Conservation (phyloP, 192 early-diverging fungal genomes). For the Backusella macrospora region DNA sequence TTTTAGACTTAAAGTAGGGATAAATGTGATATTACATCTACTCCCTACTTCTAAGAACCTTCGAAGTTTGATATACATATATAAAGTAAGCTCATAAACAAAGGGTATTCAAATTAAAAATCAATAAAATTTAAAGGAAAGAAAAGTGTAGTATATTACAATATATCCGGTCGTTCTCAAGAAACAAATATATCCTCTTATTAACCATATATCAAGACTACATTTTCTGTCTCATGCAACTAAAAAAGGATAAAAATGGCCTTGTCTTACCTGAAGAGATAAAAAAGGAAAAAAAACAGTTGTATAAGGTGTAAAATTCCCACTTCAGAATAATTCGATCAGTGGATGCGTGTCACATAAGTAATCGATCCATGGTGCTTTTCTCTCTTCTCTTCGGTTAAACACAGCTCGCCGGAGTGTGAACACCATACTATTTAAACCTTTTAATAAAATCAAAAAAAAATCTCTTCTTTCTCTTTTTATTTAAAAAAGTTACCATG, state of each 20-base stretch:
- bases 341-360: background rate
- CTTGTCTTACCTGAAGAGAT: background rate
- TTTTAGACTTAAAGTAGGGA: no score
- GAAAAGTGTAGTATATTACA: no score
- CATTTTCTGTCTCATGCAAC: no score
- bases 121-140: no score
- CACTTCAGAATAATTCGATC: background rate
- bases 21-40: no score
- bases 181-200: no score
- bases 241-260: background rate
- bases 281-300: conserved; percentile 3
- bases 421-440: background rate
- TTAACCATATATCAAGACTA: no score
- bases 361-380: background rate
- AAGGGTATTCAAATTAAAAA: no score
- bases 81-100: no score
- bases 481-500: background rate
- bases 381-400: background rate
- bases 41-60: no score
- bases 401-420: background rate
- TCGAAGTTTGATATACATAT: no score
- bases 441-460: background rate
- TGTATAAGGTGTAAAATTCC: background rate
- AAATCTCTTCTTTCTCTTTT: background rate
- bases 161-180: no score